A percentile compares a stretch with the other conserved stretches of the same genome.
These are phyloP conservation scores for Schwanniomyces sp. DNA, from an alignment of 805 yeast species.

Conservation along the genomic window DNA sequence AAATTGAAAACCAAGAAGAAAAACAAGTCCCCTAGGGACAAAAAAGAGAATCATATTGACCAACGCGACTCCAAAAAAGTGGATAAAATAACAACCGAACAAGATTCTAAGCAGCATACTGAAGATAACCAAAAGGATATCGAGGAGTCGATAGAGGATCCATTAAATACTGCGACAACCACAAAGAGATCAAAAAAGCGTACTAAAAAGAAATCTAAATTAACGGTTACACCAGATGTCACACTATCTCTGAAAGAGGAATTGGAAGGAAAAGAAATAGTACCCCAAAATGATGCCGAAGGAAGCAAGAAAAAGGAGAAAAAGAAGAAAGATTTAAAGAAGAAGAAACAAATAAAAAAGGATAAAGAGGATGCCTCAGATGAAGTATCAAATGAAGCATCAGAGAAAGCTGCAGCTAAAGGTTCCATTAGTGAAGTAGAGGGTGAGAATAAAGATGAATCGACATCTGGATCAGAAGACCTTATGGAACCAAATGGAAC, in stretches of 20 bases:
- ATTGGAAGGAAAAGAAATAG: not conserved
- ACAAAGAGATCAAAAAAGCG: too few relatives aligned
- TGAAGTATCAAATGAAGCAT: not conserved
- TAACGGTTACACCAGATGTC: too few relatives aligned
- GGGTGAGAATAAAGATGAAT: not conserved
- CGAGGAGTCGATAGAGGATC: too few relatives aligned
- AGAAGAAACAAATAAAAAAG: slow-evolving; percentile 14
- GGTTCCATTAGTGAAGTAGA: not conserved
- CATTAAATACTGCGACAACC: too few relatives aligned
- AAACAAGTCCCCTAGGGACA: not conserved
- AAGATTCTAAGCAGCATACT: too few relatives aligned
- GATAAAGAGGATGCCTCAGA: not conserved
- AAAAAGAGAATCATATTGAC: not conserved
- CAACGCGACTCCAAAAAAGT: not conserved
- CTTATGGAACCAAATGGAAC: not conserved
- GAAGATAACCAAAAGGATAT: too few relatives aligned
- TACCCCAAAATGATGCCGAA: not conserved
- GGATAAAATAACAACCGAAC: not conserved
- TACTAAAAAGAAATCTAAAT: too few relatives aligned
- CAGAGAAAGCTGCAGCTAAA: not conserved
- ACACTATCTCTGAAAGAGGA: too few relatives aligned
- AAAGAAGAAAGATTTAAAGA: slow-evolving; percentile 13
- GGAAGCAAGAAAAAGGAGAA: slow-evolving; percentile 7
- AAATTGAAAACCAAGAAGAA: not conserved
- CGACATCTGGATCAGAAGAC: not conserved